Base-by-base conservation (phyloP, 1,139 yeast genomes). In the Magnusiomyces suaveolens region DNA sequence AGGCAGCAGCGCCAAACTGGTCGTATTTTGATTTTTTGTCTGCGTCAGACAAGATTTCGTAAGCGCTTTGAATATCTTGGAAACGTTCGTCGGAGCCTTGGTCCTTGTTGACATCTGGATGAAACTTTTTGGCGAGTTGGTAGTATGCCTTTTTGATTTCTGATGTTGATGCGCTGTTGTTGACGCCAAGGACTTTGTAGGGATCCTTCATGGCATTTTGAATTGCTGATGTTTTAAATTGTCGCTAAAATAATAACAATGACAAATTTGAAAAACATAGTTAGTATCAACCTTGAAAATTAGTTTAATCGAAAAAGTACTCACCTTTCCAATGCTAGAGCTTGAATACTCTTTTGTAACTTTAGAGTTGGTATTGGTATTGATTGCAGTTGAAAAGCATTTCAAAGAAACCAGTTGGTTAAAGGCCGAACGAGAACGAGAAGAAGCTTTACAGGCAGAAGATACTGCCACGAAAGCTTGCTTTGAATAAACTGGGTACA, bases 51-150 rank as follows among this genome's bases (percentile, higher is more conserved):
- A 94, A 75, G 51, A 92, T 80, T 70, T 92, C 99, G 66, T 94
- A 92, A 4, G 97, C 94, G 60, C 87, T 94, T 68, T 92, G 97
- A 62, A 92, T 80, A 65, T 87, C 89, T 66, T 92, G 97, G 72
- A 92, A 92, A 68, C 81, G 82, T 65, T 82, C 81, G 63, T 90
- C 96, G 0, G 97, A 95, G 33, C 80, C 94, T 43, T 81, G 79
- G 61, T 87, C 96, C 70, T 92, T 92, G 71, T 92, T 92, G 53
- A 92, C 87, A 73, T 92, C 99, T 0, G 99, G 99, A 70, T 92
- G 99, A 70, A 76, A 87, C 69, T 92, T 82, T 69, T 94, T 94
- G 24, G 97, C 98, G 60, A 92, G 75, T 65, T 88, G 86, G 68
- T 89, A 89, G 72, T 92, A 92, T 4, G 96, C 95, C 71, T 88